Evolutionary conservation across 2,329 filamentous ascomycete species (phyloP).

Genomic region (Drechslerella dactyloides): DNA sequence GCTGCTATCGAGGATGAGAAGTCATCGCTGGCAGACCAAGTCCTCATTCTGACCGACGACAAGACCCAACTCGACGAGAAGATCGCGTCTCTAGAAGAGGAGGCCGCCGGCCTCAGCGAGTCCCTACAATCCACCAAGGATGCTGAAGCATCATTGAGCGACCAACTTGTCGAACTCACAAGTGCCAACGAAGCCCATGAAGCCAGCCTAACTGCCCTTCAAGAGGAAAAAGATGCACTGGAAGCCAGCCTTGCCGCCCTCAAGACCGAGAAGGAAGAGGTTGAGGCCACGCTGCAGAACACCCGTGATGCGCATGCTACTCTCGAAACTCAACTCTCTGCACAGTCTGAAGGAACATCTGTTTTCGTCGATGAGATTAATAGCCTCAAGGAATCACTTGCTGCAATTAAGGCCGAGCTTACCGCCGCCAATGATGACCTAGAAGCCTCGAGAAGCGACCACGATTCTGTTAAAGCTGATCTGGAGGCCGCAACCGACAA

Average conservation of each 20-base stretch:
- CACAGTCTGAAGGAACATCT: conserved; percentile 31
- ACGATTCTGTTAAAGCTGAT: conserved; percentile 15
- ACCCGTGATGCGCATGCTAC: conserved; percentile 46
- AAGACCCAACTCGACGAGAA: conserved; percentile 20
- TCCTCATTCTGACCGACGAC: conserved; percentile 2
- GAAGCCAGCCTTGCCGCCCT: conserved; percentile 20
- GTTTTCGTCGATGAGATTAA: conserved; percentile 46
- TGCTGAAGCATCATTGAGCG: conserved; percentile 14
- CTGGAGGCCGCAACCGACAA: conserved; percentile 31
- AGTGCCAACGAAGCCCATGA: conserved; percentile 24
- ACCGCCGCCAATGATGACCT: conserved; percentile 23
- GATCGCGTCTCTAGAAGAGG: conserved; percentile 16
- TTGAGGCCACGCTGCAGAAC: conserved; percentile 31
- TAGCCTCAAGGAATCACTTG: conserved; percentile 39
- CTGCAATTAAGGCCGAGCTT: conserved; percentile 22
- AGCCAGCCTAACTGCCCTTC: conserved; percentile 4
- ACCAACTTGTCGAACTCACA: conserved; percentile 32
- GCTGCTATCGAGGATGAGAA: conserved; percentile 22
- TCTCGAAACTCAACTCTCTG: conserved; percentile 45
- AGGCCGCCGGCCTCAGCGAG: conserved; percentile 18
- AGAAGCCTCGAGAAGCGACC: conserved; percentile 4
- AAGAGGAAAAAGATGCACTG: conserved; percentile 21
- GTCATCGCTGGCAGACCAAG: conserved; percentile 12
- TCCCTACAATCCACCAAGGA: conserved; percentile 29
- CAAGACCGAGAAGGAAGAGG: conserved; percentile 37